Conservation (phyloP, 495 filamentous ascomycete species). For the Letharia columbiana region DNA sequence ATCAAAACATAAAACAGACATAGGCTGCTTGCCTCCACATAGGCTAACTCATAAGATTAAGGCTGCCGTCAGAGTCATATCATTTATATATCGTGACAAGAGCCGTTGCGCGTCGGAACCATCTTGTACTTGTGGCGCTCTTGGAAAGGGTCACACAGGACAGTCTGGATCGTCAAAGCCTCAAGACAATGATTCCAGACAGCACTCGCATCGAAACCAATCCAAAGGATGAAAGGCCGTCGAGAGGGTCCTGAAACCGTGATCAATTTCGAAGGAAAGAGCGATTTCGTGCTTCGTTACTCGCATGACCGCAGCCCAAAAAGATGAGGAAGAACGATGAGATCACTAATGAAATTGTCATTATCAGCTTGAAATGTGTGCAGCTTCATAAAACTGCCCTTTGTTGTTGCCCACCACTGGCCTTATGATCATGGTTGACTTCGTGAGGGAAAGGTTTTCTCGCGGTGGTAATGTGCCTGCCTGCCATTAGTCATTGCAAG, state of each 20-base stretch:
- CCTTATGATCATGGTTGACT: not conserved
- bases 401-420: not conserved
- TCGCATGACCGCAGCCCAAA: not conserved
- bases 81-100: not conserved
- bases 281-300: not conserved
- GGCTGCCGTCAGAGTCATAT: not conserved
- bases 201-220: not conserved
- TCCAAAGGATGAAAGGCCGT: not conserved
- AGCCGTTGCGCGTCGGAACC: not conserved
- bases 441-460: constrained; percentile 15
- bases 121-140: not conserved
- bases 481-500: constrained; percentile 1
- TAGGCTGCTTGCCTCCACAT: not conserved
- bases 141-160: not conserved
- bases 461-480: constrained; percentile 24
- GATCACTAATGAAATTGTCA: constrained; percentile 1
- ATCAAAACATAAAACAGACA: not conserved
- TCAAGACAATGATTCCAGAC: not conserved
- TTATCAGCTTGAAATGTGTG: not conserved
- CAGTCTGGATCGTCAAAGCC: not conserved
- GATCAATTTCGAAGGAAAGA: not conserved
- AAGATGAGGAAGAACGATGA: not conserved
- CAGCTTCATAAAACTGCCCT: constrained; percentile 2
- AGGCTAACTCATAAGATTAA: not conserved
- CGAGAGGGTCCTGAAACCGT: not conserved